Evolutionary conservation across 2,329 filamentous ascomycete genomes (phyloP), one percentile per base, ranked within the genome.

Genomic region (Ramularia collo-cygni): DNA sequence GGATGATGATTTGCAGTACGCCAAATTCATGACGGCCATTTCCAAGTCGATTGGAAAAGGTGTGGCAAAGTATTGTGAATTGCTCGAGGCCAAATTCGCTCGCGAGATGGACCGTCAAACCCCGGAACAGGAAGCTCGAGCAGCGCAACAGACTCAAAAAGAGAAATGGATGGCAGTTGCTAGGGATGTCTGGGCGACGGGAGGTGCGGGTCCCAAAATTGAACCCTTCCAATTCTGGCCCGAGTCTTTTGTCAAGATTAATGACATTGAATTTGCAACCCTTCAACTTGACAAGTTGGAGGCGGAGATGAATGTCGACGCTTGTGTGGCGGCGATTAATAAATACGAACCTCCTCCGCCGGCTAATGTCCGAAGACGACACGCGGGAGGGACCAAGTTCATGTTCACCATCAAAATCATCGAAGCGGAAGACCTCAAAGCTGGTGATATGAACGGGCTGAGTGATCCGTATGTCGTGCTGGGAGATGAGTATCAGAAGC

Each of bases 331-430:
- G 37, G 78, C 94, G 12, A 77, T 98, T 36, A 79, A 81, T 33
- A 80, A 76, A 54, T 72, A 83, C 47, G 78, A 85, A 17, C 85
- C 85, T 7, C 81, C 85, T 1, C 72, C 77, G 38, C 79, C 79
- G n/a, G 76, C 79, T 44, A 73, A 73, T 57, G 72, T 76, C 41
- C 79, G 79, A 53, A 83, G 79, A 54, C 44, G 46, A 30, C 51
- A 47, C 34, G 78, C 82, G 29, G 15, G 19, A 33, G 31, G 16
- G 15, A 84, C 79, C 47, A 95, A 93, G 60, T 96, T 94, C 60
- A 89, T 95, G 40, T 98, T 98, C 65, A 96, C 92, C 1, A 89
- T 98, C 66, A 98, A 98, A 67, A 89, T 98, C 43, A 89, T 98
- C 17, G 92, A 98, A 64, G 92, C 86, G 7, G 92, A 98, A 65